A percentile compares a stretch with the other conserved stretches of the same genome.
Conservation (phyloP, 768 basidiomycete genomes). For the Nevesoporus exiguus region DNA sequence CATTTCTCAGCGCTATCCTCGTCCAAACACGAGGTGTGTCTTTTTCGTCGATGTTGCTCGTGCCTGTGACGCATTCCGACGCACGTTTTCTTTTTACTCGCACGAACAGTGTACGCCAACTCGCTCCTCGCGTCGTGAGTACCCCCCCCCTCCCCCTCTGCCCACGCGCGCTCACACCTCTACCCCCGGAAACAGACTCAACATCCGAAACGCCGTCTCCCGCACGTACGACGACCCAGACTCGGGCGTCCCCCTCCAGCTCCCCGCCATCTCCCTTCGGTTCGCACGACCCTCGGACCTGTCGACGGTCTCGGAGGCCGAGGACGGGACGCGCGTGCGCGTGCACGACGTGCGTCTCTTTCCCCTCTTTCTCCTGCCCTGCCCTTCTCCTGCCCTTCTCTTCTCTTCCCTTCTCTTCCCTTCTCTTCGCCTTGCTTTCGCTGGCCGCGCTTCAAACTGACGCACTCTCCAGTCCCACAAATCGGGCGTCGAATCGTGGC, state of each 20-base stretch:
- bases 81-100: background rate
- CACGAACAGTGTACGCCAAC: slow-evolving; percentile 27
- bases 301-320: background rate
- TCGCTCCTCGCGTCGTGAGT: slow-evolving; percentile 28
- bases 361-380: too few relatives aligned
- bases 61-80: too few relatives aligned
- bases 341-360: background rate
- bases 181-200: slow-evolving; percentile 9
- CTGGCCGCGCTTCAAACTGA: too few relatives aligned
- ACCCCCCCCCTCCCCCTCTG: background rate
- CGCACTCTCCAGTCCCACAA: slow-evolving; percentile 14
- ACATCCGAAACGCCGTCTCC: slow-evolving; percentile 23
- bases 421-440: too few relatives aligned
- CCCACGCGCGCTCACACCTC: background rate
- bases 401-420: background rate
- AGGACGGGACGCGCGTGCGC: background rate
- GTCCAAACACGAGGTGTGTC: slow-evolving; percentile 28
- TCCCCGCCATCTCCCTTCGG: slow-evolving; percentile 19
- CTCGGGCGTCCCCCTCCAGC: slow-evolving; percentile 2
- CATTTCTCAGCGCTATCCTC: slow-evolving; percentile 21
- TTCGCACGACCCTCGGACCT: slow-evolving; percentile 21
- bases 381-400: too few relatives aligned
- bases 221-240: slow-evolving; percentile 9
- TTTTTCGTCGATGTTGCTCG: background rate
- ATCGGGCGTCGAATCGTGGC: slow-evolving; percentile 15